Conservation (phyloP, 495 filamentous ascomycete species). For the Neurospora sp. region DNA sequence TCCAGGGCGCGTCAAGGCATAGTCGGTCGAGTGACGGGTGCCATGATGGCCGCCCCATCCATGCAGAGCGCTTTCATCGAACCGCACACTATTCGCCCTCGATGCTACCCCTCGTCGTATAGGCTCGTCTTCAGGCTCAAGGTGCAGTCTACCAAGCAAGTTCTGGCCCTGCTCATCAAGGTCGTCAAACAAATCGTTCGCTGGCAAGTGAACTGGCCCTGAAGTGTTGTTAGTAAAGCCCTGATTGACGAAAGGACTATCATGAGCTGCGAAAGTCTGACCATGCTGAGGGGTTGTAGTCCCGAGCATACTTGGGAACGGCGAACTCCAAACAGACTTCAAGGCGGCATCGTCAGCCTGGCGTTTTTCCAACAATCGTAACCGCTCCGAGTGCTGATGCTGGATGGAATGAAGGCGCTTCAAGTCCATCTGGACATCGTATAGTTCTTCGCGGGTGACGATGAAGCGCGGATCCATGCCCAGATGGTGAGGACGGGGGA, state of each 20-base stretch:
- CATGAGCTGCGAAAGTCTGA: conserved; percentile 27
- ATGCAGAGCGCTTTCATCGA: conserved; percentile 92
- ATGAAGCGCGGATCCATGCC: conserved; percentile 48
- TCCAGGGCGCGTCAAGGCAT: conserved; percentile 62
- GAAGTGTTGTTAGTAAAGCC: conserved; percentile 16
- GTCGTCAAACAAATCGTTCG: conserved; percentile 54
- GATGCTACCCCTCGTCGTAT: conserved; percentile 70
- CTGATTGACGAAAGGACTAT: not conserved
- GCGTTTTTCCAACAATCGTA: conserved; percentile 68
- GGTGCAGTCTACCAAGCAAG: conserved; percentile 61
- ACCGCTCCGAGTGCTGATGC: conserved; percentile 68
- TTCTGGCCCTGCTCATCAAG: conserved; percentile 72
- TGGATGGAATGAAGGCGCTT: conserved; percentile 71
- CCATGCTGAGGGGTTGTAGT: conserved; percentile 70
- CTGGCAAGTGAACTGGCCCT: conserved; percentile 67
- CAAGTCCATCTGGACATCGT: conserved; percentile 79
- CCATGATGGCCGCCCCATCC: conserved; percentile 75
- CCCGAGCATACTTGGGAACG: conserved; percentile 66
- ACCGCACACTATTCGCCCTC: conserved; percentile 95
- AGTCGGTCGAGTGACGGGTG: conserved; percentile 62
- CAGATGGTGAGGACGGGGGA: conserved; percentile 1
- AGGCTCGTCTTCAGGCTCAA: conserved; percentile 77
- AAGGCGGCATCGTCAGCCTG: conserved; percentile 71
- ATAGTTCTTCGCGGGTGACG: conserved; percentile 59
- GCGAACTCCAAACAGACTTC: conserved; percentile 83